Conservation (phyloP, 306 rosid genomes). For the Corylus americana region DNA sequence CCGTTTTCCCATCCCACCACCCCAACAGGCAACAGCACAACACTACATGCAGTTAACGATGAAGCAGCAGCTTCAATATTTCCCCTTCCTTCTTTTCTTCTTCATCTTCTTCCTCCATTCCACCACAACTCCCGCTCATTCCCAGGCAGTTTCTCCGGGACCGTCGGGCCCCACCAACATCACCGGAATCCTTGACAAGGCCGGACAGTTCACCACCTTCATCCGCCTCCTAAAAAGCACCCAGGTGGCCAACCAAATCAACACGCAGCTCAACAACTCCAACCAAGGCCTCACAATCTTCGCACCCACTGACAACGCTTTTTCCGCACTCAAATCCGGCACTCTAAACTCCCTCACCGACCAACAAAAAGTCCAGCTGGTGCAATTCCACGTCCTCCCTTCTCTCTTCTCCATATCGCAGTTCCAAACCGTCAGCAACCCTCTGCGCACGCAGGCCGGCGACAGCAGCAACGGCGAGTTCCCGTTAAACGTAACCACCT, state of each 20-base stretch:
- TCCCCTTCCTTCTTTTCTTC: slow-evolving; percentile 2
- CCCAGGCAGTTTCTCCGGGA: slow-evolving; percentile 46
- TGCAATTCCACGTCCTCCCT: slow-evolving; percentile 80
- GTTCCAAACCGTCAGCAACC: slow-evolving; percentile 82
- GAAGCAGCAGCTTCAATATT: slow-evolving; percentile 19
- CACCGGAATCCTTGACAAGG: slow-evolving; percentile 71
- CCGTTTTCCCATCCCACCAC: slow-evolving; percentile 25
- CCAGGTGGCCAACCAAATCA: slow-evolving; percentile 62
- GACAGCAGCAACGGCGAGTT: slow-evolving; percentile 63
- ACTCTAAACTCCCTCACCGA: slow-evolving; percentile 63
- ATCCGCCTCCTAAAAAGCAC: slow-evolving; percentile 65
- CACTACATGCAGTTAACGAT: slow-evolving; percentile 15
- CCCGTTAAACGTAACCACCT: slow-evolving; percentile 81
- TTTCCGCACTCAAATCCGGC: slow-evolving; percentile 64
- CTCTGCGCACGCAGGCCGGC: slow-evolving; percentile 88
- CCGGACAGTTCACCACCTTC: slow-evolving; percentile 86
- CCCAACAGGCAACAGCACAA: neutral
- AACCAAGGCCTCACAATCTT: slow-evolving; percentile 84
- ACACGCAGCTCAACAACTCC: slow-evolving; percentile 74
- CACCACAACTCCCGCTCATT: slow-evolving; percentile 38
- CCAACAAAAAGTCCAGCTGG: slow-evolving; percentile 66
- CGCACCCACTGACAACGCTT: slow-evolving; percentile 91
- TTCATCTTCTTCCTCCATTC: slow-evolving; percentile 17
- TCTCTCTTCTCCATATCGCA: slow-evolving; percentile 56
- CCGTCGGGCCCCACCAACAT: slow-evolving; percentile 73